Percentiles rank a stretch among this genome's conserved stretches.
Conservation (phyloP, 139 green algal species). For the Chlamydomonas asymmetrica region DNA sequence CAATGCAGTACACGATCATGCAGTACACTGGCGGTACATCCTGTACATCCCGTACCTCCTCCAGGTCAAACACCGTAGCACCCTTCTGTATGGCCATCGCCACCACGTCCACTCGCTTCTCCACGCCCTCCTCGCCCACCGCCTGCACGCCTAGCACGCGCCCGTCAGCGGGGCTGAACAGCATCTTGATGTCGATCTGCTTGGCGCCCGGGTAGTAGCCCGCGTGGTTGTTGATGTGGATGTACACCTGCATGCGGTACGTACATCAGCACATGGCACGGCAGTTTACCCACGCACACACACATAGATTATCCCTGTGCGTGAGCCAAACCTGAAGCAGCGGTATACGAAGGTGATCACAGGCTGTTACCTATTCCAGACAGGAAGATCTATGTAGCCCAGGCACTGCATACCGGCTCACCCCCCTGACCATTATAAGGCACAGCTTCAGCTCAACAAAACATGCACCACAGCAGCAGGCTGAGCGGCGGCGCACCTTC, state of each 20-base stretch:
- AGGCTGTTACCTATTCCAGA: no score
- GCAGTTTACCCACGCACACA: no score
- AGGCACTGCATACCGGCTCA: no score
- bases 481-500: slow-evolving; percentile 20
- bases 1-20: no score
- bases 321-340: no score
- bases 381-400: no score
- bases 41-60: slow-evolving; percentile 44
- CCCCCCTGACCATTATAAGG: background rate
- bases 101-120: slow-evolving; percentile 62
- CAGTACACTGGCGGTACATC: no score
- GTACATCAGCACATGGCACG: no score
- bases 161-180: slow-evolving; percentile 49
- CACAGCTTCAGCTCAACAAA: background rate
- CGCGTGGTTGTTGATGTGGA: slow-evolving; percentile 55
- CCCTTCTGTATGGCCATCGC: slow-evolving; percentile 40
- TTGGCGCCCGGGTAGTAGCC: slow-evolving; percentile 60
- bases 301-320: no score
- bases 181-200: slow-evolving; percentile 56
- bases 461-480: no score
- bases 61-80: slow-evolving; percentile 43
- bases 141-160: slow-evolving; percentile 55
- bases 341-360: no score
- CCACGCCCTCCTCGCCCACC: slow-evolving; percentile 48
- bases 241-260: slow-evolving; percentile 32